These are phyloP conservation scores for Ilyonectria mors-panacis DNA, from an alignment of 2,329 filamentous ascomycete genomes.

Conservation along the genomic window DNA sequence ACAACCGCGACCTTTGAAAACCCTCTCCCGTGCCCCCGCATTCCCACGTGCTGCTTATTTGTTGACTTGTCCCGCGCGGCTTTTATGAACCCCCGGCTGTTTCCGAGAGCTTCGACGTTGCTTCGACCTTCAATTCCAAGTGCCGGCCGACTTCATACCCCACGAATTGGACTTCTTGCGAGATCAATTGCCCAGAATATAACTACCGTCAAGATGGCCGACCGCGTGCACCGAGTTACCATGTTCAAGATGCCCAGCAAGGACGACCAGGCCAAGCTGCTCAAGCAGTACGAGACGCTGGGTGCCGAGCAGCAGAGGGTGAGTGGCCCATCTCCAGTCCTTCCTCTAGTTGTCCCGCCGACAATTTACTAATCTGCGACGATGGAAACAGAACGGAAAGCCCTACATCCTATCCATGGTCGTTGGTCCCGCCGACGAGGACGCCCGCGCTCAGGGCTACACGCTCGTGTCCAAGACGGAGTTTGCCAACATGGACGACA, in stretches of 20 bases:
- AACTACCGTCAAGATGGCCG: conserved; percentile 54
- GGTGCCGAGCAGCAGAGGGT: conserved; percentile 60
- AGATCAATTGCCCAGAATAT: conserved; percentile 22
- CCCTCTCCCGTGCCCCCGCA: not conserved
- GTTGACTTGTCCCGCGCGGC: not conserved
- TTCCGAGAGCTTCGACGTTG: conserved; percentile 19
- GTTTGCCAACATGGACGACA: conserved; percentile 76
- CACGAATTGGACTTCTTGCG: conserved; percentile 13
- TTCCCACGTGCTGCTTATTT: not conserved
- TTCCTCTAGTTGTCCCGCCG: not conserved
- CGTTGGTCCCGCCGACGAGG: conserved; percentile 68
- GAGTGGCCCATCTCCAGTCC: conserved; percentile 13
- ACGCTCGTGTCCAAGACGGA: conserved; percentile 74
- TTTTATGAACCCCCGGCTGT: conserved; percentile 37
- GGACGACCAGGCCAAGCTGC: conserved; percentile 60
- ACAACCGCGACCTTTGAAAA: conserved; percentile 11
- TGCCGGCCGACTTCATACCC: not conserved
- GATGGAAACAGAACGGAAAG: conserved; percentile 71
- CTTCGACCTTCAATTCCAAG: conserved; percentile 18
- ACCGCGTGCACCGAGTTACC: conserved; percentile 64
- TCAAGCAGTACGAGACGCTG: conserved; percentile 62
- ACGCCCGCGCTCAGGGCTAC: conserved; percentile 75
- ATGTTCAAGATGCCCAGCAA: conserved; percentile 67
- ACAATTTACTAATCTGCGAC: conserved; percentile 7
- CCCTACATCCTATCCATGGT: conserved; percentile 75